Percentiles rank a stretch among this genome's conserved stretches.
phyloP scores from a whole-genome alignment of 2,329 filamentous ascomycete species.

The Ascochyta fabae region DNA sequence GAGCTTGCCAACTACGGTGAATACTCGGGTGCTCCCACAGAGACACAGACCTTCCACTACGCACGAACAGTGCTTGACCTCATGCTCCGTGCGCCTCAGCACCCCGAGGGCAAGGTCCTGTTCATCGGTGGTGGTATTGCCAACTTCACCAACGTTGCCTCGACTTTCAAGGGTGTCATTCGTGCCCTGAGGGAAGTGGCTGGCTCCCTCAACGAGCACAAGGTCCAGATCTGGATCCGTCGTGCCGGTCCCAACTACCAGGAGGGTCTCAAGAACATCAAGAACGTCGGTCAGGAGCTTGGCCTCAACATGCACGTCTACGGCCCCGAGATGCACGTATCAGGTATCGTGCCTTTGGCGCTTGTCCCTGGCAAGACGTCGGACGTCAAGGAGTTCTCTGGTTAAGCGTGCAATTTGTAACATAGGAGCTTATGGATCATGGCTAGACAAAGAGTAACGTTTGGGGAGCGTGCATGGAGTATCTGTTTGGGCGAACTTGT shows the following conservation, averaged over 20 bases:
- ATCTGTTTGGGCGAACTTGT: constrained; percentile 25
- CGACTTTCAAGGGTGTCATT: constrained; percentile 99
- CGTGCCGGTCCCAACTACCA: constrained; percentile 97
- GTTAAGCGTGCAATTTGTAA: constrained; percentile 49
- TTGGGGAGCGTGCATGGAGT: constrained; percentile 27
- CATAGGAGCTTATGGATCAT: constrained; percentile 38
- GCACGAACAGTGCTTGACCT: constrained; percentile 95
- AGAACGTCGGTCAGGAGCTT: constrained; percentile 91
- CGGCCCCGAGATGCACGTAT: constrained; percentile 85
- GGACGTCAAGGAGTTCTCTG: constrained; percentile 67
- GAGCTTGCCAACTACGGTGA: constrained; percentile 99
- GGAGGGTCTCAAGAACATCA: constrained; percentile 99
- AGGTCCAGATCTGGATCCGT: constrained; percentile 95
- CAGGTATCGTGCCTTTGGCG: constrained; percentile 92
- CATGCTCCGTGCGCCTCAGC: constrained; percentile 88
- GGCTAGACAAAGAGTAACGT: constrained; percentile 43
- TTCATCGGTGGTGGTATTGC: constrained; percentile 99
- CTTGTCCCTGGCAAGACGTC: constrained; percentile 68
- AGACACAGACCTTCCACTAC: constrained; percentile 99
- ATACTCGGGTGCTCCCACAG: constrained; percentile 98
- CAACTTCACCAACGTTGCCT: constrained; percentile 99
- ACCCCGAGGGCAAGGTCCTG: constrained; percentile 93
- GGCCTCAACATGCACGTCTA: constrained; percentile 94
- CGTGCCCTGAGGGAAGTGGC: constrained; percentile 91
- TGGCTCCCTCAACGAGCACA: constrained; percentile 88